These are phyloP conservation scores for Pseudoturritis turrita DNA, from an alignment of 345 rosid genomes.

Conservation along the genomic window DNA sequence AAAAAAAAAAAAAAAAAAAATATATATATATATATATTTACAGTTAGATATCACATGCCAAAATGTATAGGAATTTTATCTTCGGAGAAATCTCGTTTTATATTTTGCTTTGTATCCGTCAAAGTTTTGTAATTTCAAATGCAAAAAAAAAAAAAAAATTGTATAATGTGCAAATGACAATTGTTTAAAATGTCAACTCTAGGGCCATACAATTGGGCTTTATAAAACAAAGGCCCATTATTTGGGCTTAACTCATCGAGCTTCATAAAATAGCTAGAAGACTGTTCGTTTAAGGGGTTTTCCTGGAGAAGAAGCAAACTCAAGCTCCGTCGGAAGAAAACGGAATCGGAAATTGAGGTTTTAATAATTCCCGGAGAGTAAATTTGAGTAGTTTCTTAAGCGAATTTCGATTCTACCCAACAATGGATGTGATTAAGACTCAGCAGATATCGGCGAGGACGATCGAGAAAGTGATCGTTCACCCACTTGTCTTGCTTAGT, in stretches of 20 bases:
- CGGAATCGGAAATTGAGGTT: background rate
- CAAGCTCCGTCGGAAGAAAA: background rate
- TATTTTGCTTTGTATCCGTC: no score
- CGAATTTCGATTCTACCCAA: background rate
- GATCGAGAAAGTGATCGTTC: slow-evolving; percentile 86
- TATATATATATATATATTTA: no score
- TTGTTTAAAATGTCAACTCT: no score
- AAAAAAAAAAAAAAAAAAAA: no score
- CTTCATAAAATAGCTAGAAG: background rate
- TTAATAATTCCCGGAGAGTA: background rate
- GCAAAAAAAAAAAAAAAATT: no score
- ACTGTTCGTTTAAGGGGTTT: background rate
- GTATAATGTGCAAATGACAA: no score
- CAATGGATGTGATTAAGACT: slow-evolving; percentile 86
- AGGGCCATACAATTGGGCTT: background rate
- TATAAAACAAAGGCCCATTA: background rate
- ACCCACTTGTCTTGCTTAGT: slow-evolving; percentile 88
- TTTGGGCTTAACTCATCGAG: background rate
- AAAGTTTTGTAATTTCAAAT: no score
- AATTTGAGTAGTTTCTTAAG: background rate
- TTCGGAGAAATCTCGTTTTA: no score
- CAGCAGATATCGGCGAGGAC: slow-evolving; percentile 69
- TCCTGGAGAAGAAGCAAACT: slow-evolving; percentile 35
- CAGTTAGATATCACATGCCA: no score
- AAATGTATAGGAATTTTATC: no score